These are phyloP conservation scores for Boletus sp. DNA, from an alignment of 768 basidiomycete species.

Conservation along the genomic window DNA sequence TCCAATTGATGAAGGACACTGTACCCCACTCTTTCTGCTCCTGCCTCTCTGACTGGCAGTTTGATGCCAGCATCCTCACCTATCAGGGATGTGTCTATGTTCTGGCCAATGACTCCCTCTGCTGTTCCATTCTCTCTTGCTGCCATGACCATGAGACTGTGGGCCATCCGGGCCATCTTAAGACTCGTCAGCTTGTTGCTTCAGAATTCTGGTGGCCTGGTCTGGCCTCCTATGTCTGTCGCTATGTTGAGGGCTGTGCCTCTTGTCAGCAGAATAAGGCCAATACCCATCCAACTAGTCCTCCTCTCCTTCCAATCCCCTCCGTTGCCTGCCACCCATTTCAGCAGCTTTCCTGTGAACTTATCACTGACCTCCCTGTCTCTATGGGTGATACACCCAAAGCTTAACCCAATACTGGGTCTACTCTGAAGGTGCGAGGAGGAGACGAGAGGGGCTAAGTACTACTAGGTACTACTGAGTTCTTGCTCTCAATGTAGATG, in stretches of 20 bases:
- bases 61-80: not conserved
- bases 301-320: rapidly evolving
- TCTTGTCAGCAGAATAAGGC: not conserved
- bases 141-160: not conserved
- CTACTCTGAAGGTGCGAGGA: no score
- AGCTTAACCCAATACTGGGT: no score
- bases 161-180: rapidly evolving
- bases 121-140: rapidly evolving
- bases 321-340: not conserved
- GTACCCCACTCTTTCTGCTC: not conserved
- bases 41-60: rapidly evolving
- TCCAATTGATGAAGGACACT: rapidly evolving
- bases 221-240: rapidly evolving
- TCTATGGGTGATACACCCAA: no score
- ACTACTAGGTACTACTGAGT: no score
- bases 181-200: not conserved
- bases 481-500: no score
- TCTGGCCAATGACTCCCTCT: rapidly evolving
- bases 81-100: not conserved
- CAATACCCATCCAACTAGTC: rapidly evolving
- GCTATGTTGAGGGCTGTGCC: rapidly evolving
- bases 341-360: not conserved
- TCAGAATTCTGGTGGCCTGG: not conserved
- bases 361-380: not conserved
- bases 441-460: no score